Percentiles rank a stretch among this genome's conserved stretches.
phyloP scores from a whole-genome alignment of 257 asterid genomes.

The Misopates orontium region DNA sequence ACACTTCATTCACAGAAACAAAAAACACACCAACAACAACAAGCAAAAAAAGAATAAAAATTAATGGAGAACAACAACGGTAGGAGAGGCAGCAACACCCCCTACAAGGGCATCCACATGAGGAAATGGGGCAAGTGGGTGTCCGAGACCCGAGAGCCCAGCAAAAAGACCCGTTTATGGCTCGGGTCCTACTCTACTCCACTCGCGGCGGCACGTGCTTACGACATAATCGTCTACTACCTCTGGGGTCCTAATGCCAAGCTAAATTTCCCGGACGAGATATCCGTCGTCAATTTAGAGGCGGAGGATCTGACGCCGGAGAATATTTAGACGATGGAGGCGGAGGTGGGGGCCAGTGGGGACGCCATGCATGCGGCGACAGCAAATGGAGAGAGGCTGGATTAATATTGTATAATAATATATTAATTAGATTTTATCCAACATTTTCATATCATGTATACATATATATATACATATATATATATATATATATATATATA shows the following conservation, averaged over 20 bases:
- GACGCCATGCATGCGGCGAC: too few species aligned
- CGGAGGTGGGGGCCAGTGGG: slow-evolving; percentile 83
- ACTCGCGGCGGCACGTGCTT: slow-evolving; percentile 67
- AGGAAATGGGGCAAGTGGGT: slow-evolving; percentile 84
- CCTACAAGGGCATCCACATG: slow-evolving; percentile 62
- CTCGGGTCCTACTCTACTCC: slow-evolving; percentile 61
- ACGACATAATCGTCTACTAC: slow-evolving; percentile 65
- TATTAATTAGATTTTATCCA: too few species aligned
- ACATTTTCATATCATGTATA: too few species aligned
- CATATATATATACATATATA: too few species aligned
- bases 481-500: too few species aligned
- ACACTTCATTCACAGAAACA: too few species aligned
- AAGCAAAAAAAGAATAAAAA: too few species aligned
- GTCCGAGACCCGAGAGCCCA: slow-evolving; percentile 68
- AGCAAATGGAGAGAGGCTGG: too few species aligned
- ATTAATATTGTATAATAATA: too few species aligned
- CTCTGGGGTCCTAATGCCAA: slow-evolving; percentile 75
- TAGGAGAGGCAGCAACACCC: slow-evolving; percentile 40
- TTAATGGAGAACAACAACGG: not conserved
- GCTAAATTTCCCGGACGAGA: slow-evolving; percentile 54
- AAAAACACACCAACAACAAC: too few species aligned
- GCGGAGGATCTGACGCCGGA: too few species aligned
- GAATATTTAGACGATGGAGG: too few species aligned
- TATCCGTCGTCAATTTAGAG: slow-evolving; percentile 34
- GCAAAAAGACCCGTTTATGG: slow-evolving; percentile 65